phyloP scores from a whole-genome alignment of 805 yeast genomes.

The Yamadazyma paraphyllophila region DNA sequence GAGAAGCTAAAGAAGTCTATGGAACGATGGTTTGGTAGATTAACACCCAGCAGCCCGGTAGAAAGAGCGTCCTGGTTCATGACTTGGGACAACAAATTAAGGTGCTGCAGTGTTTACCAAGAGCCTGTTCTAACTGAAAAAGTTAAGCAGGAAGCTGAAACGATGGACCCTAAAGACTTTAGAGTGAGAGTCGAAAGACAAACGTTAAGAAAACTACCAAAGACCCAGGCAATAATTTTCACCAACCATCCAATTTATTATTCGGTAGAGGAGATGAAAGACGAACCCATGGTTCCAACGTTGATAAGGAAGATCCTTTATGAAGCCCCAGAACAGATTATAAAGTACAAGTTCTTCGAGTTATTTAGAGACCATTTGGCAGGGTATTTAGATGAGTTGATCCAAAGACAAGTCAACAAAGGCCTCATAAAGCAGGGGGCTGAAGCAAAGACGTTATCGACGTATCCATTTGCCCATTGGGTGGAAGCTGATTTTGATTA shows the following conservation, averaged over 20 bases:
- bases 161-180: constrained; percentile 50
- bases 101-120: constrained; percentile 55
- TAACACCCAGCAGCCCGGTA: constrained; percentile 61
- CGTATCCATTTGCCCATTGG: constrained; percentile 67
- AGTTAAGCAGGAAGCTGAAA: constrained; percentile 19
- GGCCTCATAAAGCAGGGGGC: constrained; percentile 56
- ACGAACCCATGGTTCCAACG: constrained; percentile 77
- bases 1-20: constrained; percentile 63
- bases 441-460: constrained; percentile 55
- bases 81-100: constrained; percentile 68
- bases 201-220: constrained; percentile 66
- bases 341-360: constrained; percentile 62
- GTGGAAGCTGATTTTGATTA: constrained; percentile 40
- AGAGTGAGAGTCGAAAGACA: constrained; percentile 73
- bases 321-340: constrained; percentile 65
- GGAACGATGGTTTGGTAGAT: constrained; percentile 69
- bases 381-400: constrained; percentile 55
- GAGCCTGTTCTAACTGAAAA: constrained; percentile 40
- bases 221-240: constrained; percentile 62
- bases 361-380: constrained; percentile 57
- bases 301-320: constrained; percentile 60
- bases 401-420: constrained; percentile 54
- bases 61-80: constrained; percentile 77
- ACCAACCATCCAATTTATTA: constrained; percentile 79
- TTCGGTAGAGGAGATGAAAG: constrained; percentile 74